Evolutionary conservation across 2,329 filamentous ascomycete species (phyloP).

Genomic region (Colletotrichum caudatum): DNA sequence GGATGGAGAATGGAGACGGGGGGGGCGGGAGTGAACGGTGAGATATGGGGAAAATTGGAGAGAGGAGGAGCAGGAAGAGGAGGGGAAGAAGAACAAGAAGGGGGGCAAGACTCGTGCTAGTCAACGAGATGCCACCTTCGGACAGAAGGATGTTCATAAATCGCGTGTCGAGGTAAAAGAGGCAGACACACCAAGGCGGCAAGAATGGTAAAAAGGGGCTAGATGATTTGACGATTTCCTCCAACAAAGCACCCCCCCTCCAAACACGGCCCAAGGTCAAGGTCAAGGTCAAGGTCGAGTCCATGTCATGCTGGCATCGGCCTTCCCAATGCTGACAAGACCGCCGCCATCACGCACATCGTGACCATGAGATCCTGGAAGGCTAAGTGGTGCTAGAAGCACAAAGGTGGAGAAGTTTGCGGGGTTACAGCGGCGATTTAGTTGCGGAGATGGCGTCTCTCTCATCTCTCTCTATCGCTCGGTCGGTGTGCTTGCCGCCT

Average conservation of each 20-base stretch:
- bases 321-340: slow-evolving; percentile 42
- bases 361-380: slow-evolving; percentile 38
- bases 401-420: slow-evolving; percentile 42
- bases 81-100: background rate
- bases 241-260: slow-evolving; percentile 20
- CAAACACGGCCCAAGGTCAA: slow-evolving; percentile 10
- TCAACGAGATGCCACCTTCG: slow-evolving; percentile 4
- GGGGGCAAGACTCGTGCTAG: slow-evolving; percentile 3
- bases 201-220: background rate
- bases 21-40: slow-evolving; percentile 26
- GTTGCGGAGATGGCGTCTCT: slow-evolving; percentile 37
- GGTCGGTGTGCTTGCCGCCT: slow-evolving; percentile 14
- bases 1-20: slow-evolving; percentile 28
- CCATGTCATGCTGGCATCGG: slow-evolving; percentile 21
- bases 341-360: slow-evolving; percentile 37
- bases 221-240: slow-evolving; percentile 32
- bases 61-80: background rate
- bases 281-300: slow-evolving; percentile 26
- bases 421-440: slow-evolving; percentile 41
- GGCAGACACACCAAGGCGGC: slow-evolving; percentile 4
- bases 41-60: slow-evolving; percentile 36
- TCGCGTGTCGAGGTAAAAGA: background rate
- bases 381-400: slow-evolving; percentile 37
- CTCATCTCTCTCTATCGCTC: slow-evolving; percentile 37
- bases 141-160: slow-evolving; percentile 1